Evolutionary conservation across 2,329 filamentous ascomycete genomes (phyloP).

Genomic region (Periglandula ipomoeae): DNA sequence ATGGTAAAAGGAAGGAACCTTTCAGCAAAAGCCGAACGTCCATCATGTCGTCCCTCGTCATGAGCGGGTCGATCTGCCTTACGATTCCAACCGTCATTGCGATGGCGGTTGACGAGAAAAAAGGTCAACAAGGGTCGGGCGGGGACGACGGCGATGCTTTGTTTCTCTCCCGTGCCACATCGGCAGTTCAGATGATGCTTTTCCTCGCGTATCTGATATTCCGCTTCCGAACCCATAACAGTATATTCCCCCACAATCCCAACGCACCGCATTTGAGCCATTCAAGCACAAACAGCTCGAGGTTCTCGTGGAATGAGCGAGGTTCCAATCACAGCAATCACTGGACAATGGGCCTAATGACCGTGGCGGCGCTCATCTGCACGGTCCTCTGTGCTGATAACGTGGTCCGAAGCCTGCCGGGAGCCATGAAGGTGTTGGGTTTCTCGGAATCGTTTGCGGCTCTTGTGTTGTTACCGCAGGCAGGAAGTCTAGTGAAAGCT

Average conservation of each 20-base stretch:
- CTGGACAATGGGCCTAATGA: neutral
- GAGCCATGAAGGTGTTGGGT: neutral
- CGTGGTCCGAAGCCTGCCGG: neutral
- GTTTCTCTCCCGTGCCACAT: conserved; percentile 10
- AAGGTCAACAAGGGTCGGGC: neutral
- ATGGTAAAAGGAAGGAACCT: conserved; percentile 9
- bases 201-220: conserved; percentile 11
- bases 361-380: neutral
- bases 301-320: neutral
- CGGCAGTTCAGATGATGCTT: conserved; percentile 8
- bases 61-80: conserved; percentile 11
- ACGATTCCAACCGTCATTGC: conserved; percentile 11
- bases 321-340: neutral
- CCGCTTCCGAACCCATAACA: conserved; percentile 10
- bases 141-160: conserved; percentile 5
- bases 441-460: conserved; percentile 4
- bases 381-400: neutral
- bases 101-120: conserved; percentile 3
- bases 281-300: neutral
- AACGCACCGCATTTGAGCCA: neutral
- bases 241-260: conserved; percentile 9
- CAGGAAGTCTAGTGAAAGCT: conserved; percentile 4
- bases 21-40: conserved; percentile 11
- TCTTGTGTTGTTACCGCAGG: conserved; percentile 4
- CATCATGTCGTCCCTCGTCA: conserved; percentile 12